These are phyloP conservation scores for Lentinula edodes DNA, from an alignment of 768 basidiomycete genomes.

Conservation along the genomic window DNA sequence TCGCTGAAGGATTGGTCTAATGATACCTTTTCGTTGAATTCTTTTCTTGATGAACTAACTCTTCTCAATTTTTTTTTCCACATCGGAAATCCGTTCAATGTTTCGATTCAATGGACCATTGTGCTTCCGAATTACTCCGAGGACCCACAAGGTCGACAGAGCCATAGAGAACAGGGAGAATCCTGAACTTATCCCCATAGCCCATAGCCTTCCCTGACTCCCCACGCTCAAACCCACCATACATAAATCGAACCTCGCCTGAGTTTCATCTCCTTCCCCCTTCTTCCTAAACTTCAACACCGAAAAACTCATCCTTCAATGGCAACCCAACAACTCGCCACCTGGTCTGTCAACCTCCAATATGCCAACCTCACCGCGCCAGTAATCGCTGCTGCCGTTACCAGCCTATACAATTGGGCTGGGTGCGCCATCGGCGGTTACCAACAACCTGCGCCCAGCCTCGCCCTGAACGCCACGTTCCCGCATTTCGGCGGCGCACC, in stretches of 20 bases:
- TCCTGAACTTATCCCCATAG: too few species aligned
- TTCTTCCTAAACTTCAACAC: neutral
- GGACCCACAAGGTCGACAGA: too few species aligned
- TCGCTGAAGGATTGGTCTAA: too few species aligned
- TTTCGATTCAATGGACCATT: too few species aligned
- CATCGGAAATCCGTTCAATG: too few species aligned
- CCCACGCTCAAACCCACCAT: too few species aligned
- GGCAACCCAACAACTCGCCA: conserved; percentile 16
- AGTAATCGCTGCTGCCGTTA: conserved; percentile 15
- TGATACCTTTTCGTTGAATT: too few species aligned
- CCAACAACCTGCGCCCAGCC: conserved; percentile 13
- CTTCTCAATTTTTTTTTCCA: too few species aligned
- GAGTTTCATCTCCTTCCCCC: neutral
- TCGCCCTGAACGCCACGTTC: conserved; percentile 10
- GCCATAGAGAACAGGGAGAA: too few species aligned
- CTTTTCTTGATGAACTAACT: too few species aligned
- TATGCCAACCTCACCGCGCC: conserved; percentile 13
- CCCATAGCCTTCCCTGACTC: too few species aligned
- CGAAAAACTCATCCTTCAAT: neutral
- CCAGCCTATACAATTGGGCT: conserved; percentile 20
- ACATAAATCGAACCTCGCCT: neutral
- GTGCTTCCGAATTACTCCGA: too few species aligned
- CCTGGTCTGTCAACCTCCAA: conserved; percentile 16
- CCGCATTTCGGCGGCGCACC: conserved; percentile 16
- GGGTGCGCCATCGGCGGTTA: conserved; percentile 19